Evolutionary conservation across 1,284 basidiomycete species (phyloP).

Genomic region (Ustilago hordei): DNA sequence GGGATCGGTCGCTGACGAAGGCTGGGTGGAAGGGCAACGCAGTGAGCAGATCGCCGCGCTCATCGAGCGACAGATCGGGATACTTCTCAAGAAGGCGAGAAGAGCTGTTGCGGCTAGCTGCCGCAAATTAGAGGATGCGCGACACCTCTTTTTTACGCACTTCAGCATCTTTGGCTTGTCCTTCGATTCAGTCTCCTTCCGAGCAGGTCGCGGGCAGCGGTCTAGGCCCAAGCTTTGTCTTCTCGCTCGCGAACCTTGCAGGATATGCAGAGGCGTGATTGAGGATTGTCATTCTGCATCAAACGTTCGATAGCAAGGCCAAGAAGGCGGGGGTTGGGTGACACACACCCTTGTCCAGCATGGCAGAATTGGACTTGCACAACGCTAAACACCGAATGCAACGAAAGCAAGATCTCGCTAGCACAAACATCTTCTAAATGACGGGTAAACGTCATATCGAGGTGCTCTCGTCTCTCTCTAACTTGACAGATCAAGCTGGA

Average conservation of each 20-base stretch:
- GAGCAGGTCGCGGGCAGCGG: background rate
- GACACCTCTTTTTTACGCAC: constrained; percentile 2
- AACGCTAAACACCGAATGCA: background rate
- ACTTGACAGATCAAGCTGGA: background rate
- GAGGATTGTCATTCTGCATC: constrained; percentile 1
- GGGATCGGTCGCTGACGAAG: too few relatives aligned
- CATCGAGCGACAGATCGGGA: background rate
- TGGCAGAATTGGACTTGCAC: background rate
- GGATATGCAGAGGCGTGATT: background rate
- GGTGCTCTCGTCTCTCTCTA: background rate
- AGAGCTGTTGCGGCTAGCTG: constrained; percentile 1
- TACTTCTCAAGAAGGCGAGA: background rate
- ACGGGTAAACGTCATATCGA: background rate
- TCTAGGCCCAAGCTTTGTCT: background rate
- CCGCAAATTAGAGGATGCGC: background rate
- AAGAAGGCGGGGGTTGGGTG: background rate
- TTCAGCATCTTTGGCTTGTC: background rate
- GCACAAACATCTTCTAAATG: background rate
- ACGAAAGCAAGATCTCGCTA: background rate
- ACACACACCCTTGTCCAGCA: background rate
- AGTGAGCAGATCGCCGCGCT: too few relatives aligned
- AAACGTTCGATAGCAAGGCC: background rate
- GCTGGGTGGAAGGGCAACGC: too few relatives aligned
- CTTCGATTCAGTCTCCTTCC: background rate
- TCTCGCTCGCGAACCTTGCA: background rate